A percentile compares a stretch with the other conserved stretches of the same genome.
Conservation (phyloP, 257 asterid genomes). For the Nicotiana noctiflora region DNA sequence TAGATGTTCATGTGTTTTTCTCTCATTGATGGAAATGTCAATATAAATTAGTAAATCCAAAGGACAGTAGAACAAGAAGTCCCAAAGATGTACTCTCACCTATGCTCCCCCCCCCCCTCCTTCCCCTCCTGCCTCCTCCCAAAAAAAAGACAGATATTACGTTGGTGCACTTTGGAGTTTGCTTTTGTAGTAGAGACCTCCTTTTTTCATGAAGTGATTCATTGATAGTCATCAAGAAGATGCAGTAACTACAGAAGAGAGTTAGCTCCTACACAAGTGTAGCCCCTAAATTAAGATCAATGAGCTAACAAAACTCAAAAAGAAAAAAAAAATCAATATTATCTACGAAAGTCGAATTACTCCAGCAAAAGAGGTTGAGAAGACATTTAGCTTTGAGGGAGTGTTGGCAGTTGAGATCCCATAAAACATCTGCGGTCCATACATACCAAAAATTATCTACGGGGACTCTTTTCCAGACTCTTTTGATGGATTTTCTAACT, state of each 20-base stretch:
- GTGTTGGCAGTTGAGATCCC: neutral
- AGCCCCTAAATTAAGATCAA: neutral
- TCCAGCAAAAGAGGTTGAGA: neutral
- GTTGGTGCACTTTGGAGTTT: neutral
- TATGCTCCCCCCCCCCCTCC: neutral
- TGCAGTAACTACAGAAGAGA: neutral
- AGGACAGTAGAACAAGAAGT: neutral
- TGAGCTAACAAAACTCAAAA: neutral
- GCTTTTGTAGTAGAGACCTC: neutral
- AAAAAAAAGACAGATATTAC: neutral
- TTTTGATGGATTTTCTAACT: neutral
- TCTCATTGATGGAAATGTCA: neutral
- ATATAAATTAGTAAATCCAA: neutral
- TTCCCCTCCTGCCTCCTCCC: too few relatives aligned
- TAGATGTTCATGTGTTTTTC: neutral
- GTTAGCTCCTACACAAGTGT: neutral
- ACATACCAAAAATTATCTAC: neutral
- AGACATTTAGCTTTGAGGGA: neutral
- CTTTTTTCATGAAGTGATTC: neutral
- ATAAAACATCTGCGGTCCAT: neutral
- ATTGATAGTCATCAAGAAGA: neutral
- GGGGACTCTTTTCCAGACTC: neutral
- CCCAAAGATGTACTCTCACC: neutral
- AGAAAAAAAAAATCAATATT: neutral
- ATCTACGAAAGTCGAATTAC: neutral